Evolutionary conservation across 225 moss, liverwort and hornwort species (phyloP), one percentile per base, ranked within the genome.

Genomic region (Sphagnum contortum): DNA sequence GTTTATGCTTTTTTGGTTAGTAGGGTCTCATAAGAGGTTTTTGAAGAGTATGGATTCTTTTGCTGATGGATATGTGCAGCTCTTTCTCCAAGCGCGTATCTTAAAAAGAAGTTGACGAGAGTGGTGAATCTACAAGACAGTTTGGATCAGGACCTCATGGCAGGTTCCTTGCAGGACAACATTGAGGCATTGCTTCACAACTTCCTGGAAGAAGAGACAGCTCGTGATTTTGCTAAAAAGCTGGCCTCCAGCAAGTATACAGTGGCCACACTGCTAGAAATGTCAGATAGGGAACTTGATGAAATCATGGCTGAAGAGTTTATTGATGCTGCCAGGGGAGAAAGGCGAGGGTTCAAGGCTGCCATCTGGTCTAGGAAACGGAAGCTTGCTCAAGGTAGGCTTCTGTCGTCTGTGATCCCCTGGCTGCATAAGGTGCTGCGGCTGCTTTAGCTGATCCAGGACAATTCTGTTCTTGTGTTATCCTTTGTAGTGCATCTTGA

Each of bases 241-340:
- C 57, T 85, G 4, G 85, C 85, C 62, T 85, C 81, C 6, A 85
- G 85, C 74, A 85, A 85, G 74, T 85, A 85, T 64, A 85, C 85
- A 6, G 85, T 85, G 2, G 81, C 85, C 47, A 85, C 85, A 13
- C 69, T 85, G 71, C 70, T 85, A 50, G 85, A 85, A 69, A 78
- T 85, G 85, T 85, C 85, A 60, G 85, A 81, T 65, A 69, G 81
- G 67, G 85, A 85, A 64, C 85, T 85, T 54, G 85, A 85, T 68
- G 85, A 85, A 65, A 81, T 85, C 44, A 81, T 85, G 73, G 68
- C 75, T 50, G 85, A 85, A 72, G 85, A 85, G 72, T 85, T 85
- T 57, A 81, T 81, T 29, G 85, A 85, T 69, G 85, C 85, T 60
- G 85, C 85, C 2, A 76, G 85, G 56, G 85, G 85, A 8, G 85